Percentiles rank a stretch among this genome's conserved stretches.
These are phyloP conservation scores for Trichoderma simmonsii DNA, from an alignment of 2,329 filamentous ascomycete species.

Conservation along the genomic window DNA sequence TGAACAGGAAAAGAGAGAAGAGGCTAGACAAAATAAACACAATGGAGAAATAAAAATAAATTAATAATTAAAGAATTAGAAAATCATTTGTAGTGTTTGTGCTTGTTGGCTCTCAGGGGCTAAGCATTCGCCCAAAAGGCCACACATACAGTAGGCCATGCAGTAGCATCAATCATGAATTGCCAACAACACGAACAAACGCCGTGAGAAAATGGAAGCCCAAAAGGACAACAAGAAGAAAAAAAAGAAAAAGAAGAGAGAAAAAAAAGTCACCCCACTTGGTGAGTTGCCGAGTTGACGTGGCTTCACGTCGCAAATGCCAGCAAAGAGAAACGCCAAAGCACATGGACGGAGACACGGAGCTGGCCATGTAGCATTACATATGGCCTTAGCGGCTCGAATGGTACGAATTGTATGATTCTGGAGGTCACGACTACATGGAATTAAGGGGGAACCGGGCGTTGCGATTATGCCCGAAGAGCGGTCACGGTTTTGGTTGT, in stretches of 20 bases:
- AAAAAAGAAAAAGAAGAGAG: neutral
- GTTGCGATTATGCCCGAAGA: constrained; percentile 4
- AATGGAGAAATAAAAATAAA: neutral
- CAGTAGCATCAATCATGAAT: neutral
- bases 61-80: neutral
- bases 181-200: neutral
- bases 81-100: neutral
- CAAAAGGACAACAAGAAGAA: neutral
- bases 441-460: constrained; percentile 4
- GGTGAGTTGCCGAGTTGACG: neutral
- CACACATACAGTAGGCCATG: neutral
- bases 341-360: constrained; percentile 3
- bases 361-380: neutral
- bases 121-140: neutral
- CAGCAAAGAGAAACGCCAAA: neutral
- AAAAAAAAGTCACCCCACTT: neutral
- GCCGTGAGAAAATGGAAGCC: neutral
- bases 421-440: neutral
- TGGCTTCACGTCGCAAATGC: constrained; percentile 7
- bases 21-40: neutral
- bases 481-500: constrained; percentile 1
- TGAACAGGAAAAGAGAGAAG: neutral
- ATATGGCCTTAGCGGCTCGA: neutral
- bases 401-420: neutral
- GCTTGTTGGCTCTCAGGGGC: neutral